Evolutionary conservation across 345 rosid species (phyloP).

Genomic region (Moricandia moricandioides): DNA sequence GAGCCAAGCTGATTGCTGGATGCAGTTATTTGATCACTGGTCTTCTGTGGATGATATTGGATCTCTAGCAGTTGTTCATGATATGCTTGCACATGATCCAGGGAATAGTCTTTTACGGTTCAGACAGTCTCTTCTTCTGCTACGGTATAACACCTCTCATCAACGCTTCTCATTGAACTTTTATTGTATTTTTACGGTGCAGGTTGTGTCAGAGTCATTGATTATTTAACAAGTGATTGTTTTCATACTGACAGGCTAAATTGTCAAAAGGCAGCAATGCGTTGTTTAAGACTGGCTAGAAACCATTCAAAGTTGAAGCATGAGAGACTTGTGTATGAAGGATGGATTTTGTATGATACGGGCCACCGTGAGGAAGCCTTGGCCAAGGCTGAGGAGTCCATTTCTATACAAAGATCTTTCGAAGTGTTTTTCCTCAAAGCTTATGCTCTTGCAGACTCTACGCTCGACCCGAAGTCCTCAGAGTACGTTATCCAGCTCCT

Average conservation of each 20-base stretch:
- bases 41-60: conserved; percentile 91
- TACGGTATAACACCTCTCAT: not conserved
- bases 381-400: conserved; percentile 77
- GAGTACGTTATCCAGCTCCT: conserved; percentile 60
- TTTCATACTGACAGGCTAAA: conserved; percentile 48
- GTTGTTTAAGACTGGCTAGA: conserved; percentile 65
- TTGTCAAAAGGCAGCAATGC: conserved; percentile 89
- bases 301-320: conserved; percentile 64
- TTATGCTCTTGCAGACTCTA: conserved; percentile 67
- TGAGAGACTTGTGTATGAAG: conserved; percentile 84
- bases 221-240: not conserved
- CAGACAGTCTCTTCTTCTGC: conserved; percentile 74
- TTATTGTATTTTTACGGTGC: too few relatives aligned
- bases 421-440: conserved; percentile 94
- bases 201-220: not conserved
- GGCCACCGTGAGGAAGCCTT: conserved; percentile 86
- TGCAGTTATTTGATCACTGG: conserved; percentile 85
- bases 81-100: conserved; percentile 72
- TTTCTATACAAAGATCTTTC: conserved; percentile 76
- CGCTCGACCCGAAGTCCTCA: conserved; percentile 56
- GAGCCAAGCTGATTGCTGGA: conserved; percentile 86
- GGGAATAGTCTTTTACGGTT: conserved; percentile 74
- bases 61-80: conserved; percentile 78
- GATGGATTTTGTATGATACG: conserved; percentile 83
- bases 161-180: too few relatives aligned